phyloP scores from a whole-genome alignment of 2,329 filamentous ascomycete species.

The Bipolaris cookei region DNA sequence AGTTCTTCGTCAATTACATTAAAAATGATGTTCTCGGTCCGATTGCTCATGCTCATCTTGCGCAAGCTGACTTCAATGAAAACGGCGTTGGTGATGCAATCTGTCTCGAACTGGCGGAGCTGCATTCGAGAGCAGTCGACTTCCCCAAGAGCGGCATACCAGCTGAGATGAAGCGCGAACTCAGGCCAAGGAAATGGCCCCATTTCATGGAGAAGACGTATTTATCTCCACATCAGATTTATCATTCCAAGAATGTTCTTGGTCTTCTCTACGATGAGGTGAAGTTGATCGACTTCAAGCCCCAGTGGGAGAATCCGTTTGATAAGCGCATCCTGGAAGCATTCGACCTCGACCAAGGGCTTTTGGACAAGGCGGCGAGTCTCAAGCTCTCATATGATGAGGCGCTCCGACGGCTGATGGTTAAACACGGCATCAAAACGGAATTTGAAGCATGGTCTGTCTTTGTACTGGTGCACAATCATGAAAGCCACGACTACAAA shows the following conservation, averaged over 20 bases:
- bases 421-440: conserved; percentile 79
- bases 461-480: conserved; percentile 78
- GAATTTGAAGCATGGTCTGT: conserved; percentile 94
- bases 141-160: conserved; percentile 88
- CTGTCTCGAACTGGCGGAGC: conserved; percentile 73
- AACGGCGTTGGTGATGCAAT: conserved; percentile 70
- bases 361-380: conserved; percentile 65
- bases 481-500: conserved; percentile 79
- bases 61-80: conserved; percentile 68
- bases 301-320: conserved; percentile 75
- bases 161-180: conserved; percentile 67
- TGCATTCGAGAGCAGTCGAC: conserved; percentile 93
- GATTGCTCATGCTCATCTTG: conserved; percentile 85
- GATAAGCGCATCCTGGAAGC: conserved; percentile 74
- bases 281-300: conserved; percentile 69
- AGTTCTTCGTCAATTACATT: conserved; percentile 92
- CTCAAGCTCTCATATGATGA: conserved; percentile 82
- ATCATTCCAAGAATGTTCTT: conserved; percentile 73
- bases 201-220: conserved; percentile 83
- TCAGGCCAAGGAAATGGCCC: conserved; percentile 72
- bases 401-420: conserved; percentile 78
- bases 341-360: conserved; percentile 61
- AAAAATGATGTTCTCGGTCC: conserved; percentile 82
- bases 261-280: conserved; percentile 85
- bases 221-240: conserved; percentile 57